phyloP scores from a whole-genome alignment of 768 basidiomycete species.

The Macrolepiota dolichaula region DNA sequence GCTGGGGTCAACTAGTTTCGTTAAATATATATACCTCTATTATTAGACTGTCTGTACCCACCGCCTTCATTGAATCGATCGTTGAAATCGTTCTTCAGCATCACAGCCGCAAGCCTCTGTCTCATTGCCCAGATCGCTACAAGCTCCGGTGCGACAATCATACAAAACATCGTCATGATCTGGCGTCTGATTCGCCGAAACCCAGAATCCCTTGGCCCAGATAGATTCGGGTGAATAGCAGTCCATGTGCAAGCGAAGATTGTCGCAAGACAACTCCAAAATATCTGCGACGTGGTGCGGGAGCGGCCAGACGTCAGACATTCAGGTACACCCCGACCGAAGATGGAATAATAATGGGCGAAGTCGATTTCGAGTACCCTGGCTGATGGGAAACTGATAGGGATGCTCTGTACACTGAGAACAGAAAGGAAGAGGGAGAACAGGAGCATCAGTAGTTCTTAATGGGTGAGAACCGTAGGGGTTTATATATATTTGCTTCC shows the following conservation, averaged over 20 bases:
- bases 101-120: background rate
- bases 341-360: background rate
- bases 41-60: background rate
- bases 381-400: background rate
- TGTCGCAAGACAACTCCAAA: conserved; percentile 18
- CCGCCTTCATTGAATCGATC: background rate
- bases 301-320: background rate
- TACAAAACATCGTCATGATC: background rate
- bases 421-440: no score
- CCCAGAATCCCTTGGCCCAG: background rate
- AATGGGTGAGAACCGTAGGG: no score
- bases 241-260: conserved; percentile 18
- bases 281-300: conserved; percentile 1
- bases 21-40: background rate
- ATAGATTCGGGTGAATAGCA: background rate
- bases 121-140: conserved; percentile 10
- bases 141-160: conserved; percentile 6
- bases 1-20: background rate
- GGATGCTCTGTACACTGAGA: no score
- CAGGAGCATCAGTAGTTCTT: no score
- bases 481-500: no score
- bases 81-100: background rate
- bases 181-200: background rate
- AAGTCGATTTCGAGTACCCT: background rate
- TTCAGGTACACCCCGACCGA: background rate